Percentiles rank a stretch among this genome's conserved stretches.
Evolutionary conservation across 106 monocot species (phyloP).

Genomic region (Dendrobium officinale): DNA sequence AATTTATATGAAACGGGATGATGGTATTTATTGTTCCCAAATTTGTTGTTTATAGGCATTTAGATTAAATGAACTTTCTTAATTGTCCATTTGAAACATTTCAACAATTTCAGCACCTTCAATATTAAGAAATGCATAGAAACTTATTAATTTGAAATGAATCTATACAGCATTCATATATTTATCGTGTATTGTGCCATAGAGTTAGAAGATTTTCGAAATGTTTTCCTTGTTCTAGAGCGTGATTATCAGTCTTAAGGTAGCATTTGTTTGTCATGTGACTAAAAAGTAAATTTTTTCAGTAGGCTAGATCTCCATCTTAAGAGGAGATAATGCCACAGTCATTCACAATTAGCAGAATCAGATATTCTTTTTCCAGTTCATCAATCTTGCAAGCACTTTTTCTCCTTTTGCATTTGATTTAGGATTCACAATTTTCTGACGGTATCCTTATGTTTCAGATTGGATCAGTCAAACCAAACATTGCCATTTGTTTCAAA

Average conservation of each 20-base stretch:
- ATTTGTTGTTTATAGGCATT: not conserved
- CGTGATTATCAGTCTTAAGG: not conserved
- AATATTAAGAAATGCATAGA: not conserved
- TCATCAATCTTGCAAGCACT: not conserved
- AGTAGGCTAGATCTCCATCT: not conserved
- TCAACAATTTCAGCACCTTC: not conserved
- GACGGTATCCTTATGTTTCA: constrained; percentile 12
- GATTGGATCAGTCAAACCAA: constrained; percentile 68
- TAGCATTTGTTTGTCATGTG: not conserved
- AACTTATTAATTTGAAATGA: not conserved
- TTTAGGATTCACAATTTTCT: not conserved
- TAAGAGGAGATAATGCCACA: not conserved
- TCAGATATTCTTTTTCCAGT: not conserved
- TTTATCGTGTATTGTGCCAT: not conserved
- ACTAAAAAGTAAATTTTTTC: not conserved
- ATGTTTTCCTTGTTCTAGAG: not conserved
- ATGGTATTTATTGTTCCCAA: not conserved
- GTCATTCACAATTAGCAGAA: not conserved
- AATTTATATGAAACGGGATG: not conserved
- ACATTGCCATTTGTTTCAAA: constrained; percentile 38
- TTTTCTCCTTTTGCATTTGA: not conserved
- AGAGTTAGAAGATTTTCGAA: not conserved
- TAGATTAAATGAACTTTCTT: not conserved
- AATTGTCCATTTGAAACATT: not conserved
- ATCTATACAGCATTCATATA: not conserved